phyloP scores from a whole-genome alignment of 2,329 filamentous ascomycete genomes.

The Aspergillus melleus region DNA sequence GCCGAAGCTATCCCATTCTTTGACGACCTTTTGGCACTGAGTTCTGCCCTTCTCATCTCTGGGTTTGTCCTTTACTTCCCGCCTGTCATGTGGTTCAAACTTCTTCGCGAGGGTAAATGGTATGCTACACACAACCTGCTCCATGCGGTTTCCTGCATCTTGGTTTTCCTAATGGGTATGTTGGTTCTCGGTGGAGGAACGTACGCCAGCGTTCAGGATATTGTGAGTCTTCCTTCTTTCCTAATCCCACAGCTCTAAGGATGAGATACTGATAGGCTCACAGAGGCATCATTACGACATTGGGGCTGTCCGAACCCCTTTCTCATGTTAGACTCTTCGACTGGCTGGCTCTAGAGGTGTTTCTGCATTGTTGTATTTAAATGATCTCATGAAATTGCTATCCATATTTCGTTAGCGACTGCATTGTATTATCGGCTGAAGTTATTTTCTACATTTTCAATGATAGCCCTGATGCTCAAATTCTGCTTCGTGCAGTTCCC shows the following conservation, averaged over 20 bases:
- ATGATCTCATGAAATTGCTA: no score
- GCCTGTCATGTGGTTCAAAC: slow-evolving; percentile 39
- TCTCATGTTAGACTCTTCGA: not conserved
- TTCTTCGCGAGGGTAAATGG: slow-evolving; percentile 22
- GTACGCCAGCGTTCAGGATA: not conserved
- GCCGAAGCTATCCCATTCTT: not conserved
- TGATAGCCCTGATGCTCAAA: no score
- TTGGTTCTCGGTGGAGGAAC: not conserved
- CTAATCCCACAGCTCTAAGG: not conserved
- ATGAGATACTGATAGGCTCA: not conserved
- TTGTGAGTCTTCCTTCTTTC: not conserved
- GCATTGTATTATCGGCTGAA: no score
- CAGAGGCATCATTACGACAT: not conserved
- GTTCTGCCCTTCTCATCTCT: slow-evolving; percentile 71
- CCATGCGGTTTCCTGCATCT: not conserved
- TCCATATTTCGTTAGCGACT: no score
- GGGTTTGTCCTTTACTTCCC: slow-evolving; percentile 78
- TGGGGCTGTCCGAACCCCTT: not conserved
- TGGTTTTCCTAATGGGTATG: not conserved
- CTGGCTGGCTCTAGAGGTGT: not conserved
- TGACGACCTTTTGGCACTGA: slow-evolving; percentile 26
- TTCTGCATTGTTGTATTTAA: no score
- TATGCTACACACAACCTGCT: slow-evolving; percentile 38
- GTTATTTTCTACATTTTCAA: no score
- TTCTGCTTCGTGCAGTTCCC: no score